phyloP scores from a whole-genome alignment of 164 flowering plant genomes.

The Piper longum region DNA sequence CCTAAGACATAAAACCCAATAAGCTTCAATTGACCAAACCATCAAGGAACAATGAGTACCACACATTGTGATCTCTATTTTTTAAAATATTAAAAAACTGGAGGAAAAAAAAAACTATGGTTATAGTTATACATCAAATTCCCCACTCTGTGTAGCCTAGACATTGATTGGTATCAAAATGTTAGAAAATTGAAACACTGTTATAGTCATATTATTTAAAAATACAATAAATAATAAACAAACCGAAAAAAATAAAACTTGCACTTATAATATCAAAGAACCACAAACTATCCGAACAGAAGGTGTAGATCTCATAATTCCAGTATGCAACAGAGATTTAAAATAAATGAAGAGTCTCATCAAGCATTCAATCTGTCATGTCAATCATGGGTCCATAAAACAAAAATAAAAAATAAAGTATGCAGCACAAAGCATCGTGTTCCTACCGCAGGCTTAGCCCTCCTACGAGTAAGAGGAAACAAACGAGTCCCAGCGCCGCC shows the following conservation, averaged over 20 bases:
- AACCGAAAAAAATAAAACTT: too few relatives aligned
- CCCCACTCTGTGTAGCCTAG: too few relatives aligned
- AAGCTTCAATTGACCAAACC: neutral
- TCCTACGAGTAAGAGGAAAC: constrained; percentile 11
- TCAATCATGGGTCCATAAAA: neutral
- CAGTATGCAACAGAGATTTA: neutral
- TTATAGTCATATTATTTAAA: too few relatives aligned
- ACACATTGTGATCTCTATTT: neutral
- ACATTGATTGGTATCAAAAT: too few relatives aligned
- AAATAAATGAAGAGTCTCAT: neutral
- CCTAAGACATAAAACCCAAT: constrained; percentile 1
- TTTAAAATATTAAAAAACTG: too few relatives aligned
- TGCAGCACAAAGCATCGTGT: neutral
- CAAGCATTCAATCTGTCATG: neutral
- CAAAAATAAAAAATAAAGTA: too few relatives aligned
- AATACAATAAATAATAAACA: too few relatives aligned
- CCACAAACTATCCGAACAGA: too few relatives aligned
- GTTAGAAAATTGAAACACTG: too few relatives aligned
- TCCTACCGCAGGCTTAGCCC: constrained; percentile 15
- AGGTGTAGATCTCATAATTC: too few relatives aligned
- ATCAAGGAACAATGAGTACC: neutral
- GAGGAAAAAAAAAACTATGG: neutral
- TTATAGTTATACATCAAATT: too few relatives aligned
- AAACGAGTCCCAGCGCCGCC: constrained; percentile 15
- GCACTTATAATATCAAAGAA: too few relatives aligned